Evolutionary conservation across 2,329 filamentous ascomycete genomes (phyloP).

Genomic region (Cladobotryum protrusum): DNA sequence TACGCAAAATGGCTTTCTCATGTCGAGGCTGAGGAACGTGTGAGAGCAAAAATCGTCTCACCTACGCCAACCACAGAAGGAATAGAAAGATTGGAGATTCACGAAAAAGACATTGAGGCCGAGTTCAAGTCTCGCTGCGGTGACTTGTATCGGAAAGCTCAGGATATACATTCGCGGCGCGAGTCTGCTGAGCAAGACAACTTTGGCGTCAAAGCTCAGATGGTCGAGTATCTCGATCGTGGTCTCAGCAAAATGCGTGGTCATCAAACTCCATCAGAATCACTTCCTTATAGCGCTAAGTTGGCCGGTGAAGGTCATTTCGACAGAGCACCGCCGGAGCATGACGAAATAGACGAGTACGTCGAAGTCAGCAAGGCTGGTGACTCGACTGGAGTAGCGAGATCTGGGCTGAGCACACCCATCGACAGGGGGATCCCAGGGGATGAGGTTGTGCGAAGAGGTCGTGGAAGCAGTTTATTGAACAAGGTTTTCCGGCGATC

Average conservation of each 20-base stretch:
- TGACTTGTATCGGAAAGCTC: constrained; percentile 39
- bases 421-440: constrained; percentile 1
- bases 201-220: constrained; percentile 39
- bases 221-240: constrained; percentile 43
- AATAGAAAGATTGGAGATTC: constrained; percentile 33
- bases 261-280: constrained; percentile 14
- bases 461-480: constrained; percentile 27
- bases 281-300: constrained; percentile 24
- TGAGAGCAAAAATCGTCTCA: constrained; percentile 31
- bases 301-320: constrained; percentile 23
- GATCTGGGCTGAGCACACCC: neutral
- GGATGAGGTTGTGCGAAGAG: constrained; percentile 16
- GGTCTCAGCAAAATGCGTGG: constrained; percentile 39
- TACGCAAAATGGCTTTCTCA: constrained; percentile 41
- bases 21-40: constrained; percentile 38
- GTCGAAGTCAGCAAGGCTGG: constrained; percentile 27
- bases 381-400: constrained; percentile 11
- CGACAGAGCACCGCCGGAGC: constrained; percentile 19
- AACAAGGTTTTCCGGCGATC: constrained; percentile 31
- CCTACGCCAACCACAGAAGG: constrained; percentile 35
- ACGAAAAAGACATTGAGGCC: constrained; percentile 43
- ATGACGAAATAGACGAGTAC: constrained; percentile 28
- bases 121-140: constrained; percentile 43
- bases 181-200: constrained; percentile 25
- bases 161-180: constrained; percentile 26